Evolutionary conservation across 805 yeast species (phyloP).

Genomic region (Kluyveromyces lactis): DNA sequence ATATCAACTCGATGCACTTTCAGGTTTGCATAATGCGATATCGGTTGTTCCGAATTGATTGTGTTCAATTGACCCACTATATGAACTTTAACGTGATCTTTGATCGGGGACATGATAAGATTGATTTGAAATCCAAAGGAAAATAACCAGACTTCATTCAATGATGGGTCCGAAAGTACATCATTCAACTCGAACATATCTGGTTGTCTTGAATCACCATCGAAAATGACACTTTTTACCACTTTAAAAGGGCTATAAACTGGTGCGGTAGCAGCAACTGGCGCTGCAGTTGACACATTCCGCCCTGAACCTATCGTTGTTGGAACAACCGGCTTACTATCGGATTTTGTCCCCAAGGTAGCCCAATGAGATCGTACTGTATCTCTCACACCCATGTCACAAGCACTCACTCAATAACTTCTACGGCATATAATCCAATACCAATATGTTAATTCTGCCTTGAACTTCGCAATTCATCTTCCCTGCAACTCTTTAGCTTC

Average conservation of each 20-base stretch:
- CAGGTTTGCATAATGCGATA: neutral
- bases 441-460: too few species aligned
- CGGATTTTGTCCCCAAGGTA: neutral
- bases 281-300: neutral
- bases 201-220: slow-evolving; percentile 3
- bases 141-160: slow-evolving; percentile 37
- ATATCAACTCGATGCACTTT: neutral
- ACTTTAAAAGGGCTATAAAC: slow-evolving; percentile 14
- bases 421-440: too few species aligned
- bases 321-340: neutral
- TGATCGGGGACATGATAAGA: slow-evolving; percentile 29
- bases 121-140: slow-evolving; percentile 40
- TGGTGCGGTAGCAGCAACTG: neutral
- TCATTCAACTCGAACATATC: slow-evolving; percentile 22
- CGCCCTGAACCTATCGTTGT: too few species aligned
- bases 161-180: slow-evolving; percentile 28
- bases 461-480: too few species aligned
- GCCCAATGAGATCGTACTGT: neutral
- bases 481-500: too few species aligned
- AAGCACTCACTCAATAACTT: too few species aligned
- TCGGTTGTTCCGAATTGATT: slow-evolving; percentile 6
- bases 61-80: slow-evolving; percentile 30
- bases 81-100: slow-evolving; percentile 14
- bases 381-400: neutral
- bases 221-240: slow-evolving; percentile 18